Evolutionary conservation across 23 red algal species (phyloP).

Genomic region (Gracilariopsis chorda): DNA sequence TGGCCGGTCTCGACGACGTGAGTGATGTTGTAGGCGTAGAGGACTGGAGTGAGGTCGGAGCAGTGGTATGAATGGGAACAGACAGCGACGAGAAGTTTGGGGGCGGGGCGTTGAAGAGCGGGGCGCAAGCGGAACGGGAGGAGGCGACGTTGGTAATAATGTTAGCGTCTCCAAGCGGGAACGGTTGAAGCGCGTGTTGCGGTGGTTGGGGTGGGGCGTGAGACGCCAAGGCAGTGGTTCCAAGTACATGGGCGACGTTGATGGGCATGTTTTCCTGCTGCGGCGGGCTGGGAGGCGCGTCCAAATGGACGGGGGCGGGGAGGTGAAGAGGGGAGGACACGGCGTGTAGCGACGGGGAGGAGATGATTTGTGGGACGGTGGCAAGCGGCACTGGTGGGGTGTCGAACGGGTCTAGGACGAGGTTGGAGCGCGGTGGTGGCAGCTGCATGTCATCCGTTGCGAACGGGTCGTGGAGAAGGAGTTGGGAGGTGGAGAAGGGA

Average conservation of each 20-base stretch:
- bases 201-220: background rate
- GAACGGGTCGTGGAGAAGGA: slow-evolving; percentile 11
- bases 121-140: no score
- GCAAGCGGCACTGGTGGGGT: slow-evolving; percentile 14
- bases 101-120: no score
- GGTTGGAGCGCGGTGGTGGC: background rate
- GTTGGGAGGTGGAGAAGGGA: background rate
- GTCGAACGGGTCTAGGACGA: slow-evolving; percentile 40
- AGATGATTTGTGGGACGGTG: background rate
- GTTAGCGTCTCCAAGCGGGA: no score
- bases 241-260: no score
- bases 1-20: no score
- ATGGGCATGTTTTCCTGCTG: slow-evolving; percentile 3
- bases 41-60: no score
- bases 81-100: no score
- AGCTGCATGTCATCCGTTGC: background rate
- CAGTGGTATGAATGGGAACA: no score
- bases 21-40: no score
- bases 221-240: no score
- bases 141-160: no score
- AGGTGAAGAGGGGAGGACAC: background rate
- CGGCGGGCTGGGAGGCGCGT: background rate
- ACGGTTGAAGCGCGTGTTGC: no score
- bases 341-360: background rate
- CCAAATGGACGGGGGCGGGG: background rate